Evolutionary conservation across 805 yeast genomes (phyloP).

Genomic region (Kurtzmaniella fragi): DNA sequence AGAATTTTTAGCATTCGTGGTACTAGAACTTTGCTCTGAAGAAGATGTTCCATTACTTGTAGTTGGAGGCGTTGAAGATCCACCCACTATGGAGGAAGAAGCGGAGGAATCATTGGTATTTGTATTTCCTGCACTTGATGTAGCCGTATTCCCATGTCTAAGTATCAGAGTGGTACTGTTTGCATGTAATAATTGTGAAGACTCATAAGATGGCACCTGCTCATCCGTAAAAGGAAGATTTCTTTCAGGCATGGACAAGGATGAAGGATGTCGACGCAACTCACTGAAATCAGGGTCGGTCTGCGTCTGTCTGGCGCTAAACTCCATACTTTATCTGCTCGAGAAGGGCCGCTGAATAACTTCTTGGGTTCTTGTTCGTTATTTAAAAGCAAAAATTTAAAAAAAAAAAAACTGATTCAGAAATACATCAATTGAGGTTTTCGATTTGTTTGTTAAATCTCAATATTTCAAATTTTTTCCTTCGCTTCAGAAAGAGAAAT

Average conservation of each 20-base stretch:
- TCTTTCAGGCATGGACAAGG: slow-evolving; percentile 1
- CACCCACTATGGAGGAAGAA: background rate
- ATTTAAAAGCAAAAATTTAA: too few relatives aligned
- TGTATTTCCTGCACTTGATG: background rate
- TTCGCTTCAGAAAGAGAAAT: too few relatives aligned
- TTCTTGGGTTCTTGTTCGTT: too few relatives aligned
- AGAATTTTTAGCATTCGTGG: slow-evolving; percentile 12
- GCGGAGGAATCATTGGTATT: slow-evolving; percentile 2
- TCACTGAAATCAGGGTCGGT: too few relatives aligned
- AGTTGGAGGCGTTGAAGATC: slow-evolving; percentile 8
- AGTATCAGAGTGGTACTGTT: slow-evolving; percentile 3
- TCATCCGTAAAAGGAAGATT: slow-evolving; percentile 17
- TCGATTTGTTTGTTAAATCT: too few relatives aligned
- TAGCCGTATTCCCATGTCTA: background rate
- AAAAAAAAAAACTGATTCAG: too few relatives aligned
- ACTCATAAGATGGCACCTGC: slow-evolving; percentile 38
- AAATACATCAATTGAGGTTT: too few relatives aligned
- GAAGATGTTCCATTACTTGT: background rate
- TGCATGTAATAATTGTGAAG: slow-evolving; percentile 29
- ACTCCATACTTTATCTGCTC: too few relatives aligned
- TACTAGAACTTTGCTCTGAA: slow-evolving; percentile 5
- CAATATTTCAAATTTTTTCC: too few relatives aligned
- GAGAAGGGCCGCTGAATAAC: too few relatives aligned
- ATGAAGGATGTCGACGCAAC: too few relatives aligned
- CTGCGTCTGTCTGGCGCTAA: too few relatives aligned